Evolutionary conservation across 2,329 filamentous ascomycete genomes (phyloP).

Genomic region (Xylariaceae sp.): DNA sequence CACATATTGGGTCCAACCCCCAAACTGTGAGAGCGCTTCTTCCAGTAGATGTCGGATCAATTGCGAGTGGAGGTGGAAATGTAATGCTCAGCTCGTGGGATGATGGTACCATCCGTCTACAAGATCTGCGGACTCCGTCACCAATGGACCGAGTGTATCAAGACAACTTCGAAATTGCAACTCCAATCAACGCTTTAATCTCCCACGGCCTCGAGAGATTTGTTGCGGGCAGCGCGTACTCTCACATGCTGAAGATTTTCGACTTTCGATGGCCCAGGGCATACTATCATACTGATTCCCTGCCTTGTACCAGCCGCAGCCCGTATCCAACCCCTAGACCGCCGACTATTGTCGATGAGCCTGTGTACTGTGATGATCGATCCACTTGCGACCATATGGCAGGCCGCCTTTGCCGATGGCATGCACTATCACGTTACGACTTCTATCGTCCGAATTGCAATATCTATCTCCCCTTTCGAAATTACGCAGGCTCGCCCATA

Average conservation of each 20-base stretch:
- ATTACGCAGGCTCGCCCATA: slow-evolving; percentile 40
- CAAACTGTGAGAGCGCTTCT: slow-evolving; percentile 54
- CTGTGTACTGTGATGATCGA: slow-evolving; percentile 22
- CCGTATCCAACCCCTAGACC: slow-evolving; percentile 46
- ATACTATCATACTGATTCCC: slow-evolving; percentile 55
- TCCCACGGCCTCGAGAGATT: slow-evolving; percentile 59
- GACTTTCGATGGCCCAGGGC: slow-evolving; percentile 58
- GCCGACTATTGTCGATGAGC: slow-evolving; percentile 31
- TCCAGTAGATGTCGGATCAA: slow-evolving; percentile 45
- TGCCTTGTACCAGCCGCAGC: slow-evolving; percentile 49
- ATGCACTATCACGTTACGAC: slow-evolving; percentile 49
- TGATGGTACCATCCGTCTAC: slow-evolving; percentile 57
- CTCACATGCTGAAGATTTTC: slow-evolving; percentile 55
- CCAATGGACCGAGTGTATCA: slow-evolving; percentile 56
- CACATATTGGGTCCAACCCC: slow-evolving; percentile 35
- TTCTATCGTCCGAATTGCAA: slow-evolving; percentile 57
- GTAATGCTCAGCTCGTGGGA: slow-evolving; percentile 59
- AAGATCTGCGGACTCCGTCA: slow-evolving; percentile 57
- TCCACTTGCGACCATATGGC: slow-evolving; percentile 44
- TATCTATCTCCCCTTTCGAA: slow-evolving; percentile 47
- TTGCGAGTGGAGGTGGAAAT: slow-evolving; percentile 44
- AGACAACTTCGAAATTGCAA: slow-evolving; percentile 57
- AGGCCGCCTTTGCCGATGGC: slow-evolving; percentile 53
- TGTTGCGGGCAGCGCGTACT: slow-evolving; percentile 53
- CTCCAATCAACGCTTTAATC: slow-evolving; percentile 54